Percentiles rank a stretch among this genome's conserved stretches.
Evolutionary conservation across 805 yeast species (phyloP).

Genomic region (Maudiozyma pseudohumilis): DNA sequence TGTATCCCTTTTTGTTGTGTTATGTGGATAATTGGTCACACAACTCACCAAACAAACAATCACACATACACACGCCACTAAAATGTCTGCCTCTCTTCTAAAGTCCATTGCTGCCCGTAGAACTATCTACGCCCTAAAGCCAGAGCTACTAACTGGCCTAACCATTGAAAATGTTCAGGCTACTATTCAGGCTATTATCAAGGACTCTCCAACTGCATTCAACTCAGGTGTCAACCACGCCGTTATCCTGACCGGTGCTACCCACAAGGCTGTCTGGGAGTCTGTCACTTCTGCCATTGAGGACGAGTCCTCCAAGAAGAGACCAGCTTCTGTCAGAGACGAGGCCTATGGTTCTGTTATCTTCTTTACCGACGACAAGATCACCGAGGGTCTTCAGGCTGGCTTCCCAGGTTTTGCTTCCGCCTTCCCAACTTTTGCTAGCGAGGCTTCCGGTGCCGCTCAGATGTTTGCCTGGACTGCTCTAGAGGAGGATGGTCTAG

Average conservation of each 20-base stretch:
- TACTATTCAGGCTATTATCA: slow-evolving; percentile 35
- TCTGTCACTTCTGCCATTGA: slow-evolving; percentile 32
- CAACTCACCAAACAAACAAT: background rate
- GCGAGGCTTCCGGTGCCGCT: slow-evolving; percentile 40
- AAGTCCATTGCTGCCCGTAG: slow-evolving; percentile 35
- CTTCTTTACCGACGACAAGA: slow-evolving; percentile 38
- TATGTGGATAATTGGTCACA: too few relatives aligned
- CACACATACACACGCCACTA: background rate
- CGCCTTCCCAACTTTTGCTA: slow-evolving; percentile 39
- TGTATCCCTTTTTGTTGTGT: too few relatives aligned
- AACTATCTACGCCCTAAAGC: slow-evolving; percentile 38
- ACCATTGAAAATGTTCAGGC: slow-evolving; percentile 33
- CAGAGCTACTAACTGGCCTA: slow-evolving; percentile 35
- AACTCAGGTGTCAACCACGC: slow-evolving; percentile 44
- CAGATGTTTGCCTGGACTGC: slow-evolving; percentile 43
- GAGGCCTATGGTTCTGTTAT: slow-evolving; percentile 42
- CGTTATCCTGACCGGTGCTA: slow-evolving; percentile 35
- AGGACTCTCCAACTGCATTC: slow-evolving; percentile 43
- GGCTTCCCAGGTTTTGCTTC: slow-evolving; percentile 36
- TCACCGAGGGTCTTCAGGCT: slow-evolving; percentile 33
- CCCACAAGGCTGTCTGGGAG: slow-evolving; percentile 39
- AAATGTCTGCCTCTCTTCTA: slow-evolving; percentile 17
- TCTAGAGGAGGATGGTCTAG: slow-evolving; percentile 35
- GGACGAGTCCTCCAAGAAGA: slow-evolving; percentile 31
- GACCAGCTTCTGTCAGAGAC: slow-evolving; percentile 35